These are phyloP conservation scores for Fusarium agapanthi DNA, from an alignment of 2,329 filamentous ascomycete species.

Conservation along the genomic window DNA sequence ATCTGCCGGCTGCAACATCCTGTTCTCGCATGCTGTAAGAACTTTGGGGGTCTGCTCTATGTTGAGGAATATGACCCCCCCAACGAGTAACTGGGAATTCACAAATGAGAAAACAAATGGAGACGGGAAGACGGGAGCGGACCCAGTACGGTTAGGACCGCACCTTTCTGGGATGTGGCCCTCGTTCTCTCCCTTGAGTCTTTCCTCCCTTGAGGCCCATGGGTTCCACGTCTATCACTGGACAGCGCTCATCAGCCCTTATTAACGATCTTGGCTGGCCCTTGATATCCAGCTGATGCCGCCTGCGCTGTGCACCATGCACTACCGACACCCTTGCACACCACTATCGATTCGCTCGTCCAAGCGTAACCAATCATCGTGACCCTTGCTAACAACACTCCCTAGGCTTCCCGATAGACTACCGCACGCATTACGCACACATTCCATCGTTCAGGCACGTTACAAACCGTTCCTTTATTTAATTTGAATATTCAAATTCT, in stretches of 20 bases:
- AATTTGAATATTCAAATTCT: neutral
- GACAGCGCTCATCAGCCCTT: constrained; percentile 27
- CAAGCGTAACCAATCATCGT: constrained; percentile 36
- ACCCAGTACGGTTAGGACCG: constrained; percentile 42
- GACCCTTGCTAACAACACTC: constrained; percentile 35
- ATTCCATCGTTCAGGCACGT: constrained; percentile 36
- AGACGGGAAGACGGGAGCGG: constrained; percentile 43
- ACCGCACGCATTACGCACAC: constrained; percentile 39
- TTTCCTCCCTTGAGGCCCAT: constrained; percentile 20
- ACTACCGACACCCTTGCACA: constrained; percentile 44
- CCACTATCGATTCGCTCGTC: constrained; percentile 34
- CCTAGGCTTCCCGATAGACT: constrained; percentile 28
- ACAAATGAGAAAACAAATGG: constrained; percentile 36
- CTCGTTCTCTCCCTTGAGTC: constrained; percentile 19
- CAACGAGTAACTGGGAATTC: constrained; percentile 11
- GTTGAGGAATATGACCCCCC: constrained; percentile 13
- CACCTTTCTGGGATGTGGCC: constrained; percentile 24
- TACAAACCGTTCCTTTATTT: constrained; percentile 35
- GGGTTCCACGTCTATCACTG: constrained; percentile 28
- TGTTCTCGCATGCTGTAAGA: neutral
- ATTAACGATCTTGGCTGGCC: constrained; percentile 30
- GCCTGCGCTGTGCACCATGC: constrained; percentile 31
- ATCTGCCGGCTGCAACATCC: neutral
- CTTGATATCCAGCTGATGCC: constrained; percentile 41
- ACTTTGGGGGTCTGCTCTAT: neutral